Percentiles rank a stretch among this genome's conserved stretches.
phyloP scores from a whole-genome alignment of 305 asterid genomes.

The Striga hermonthica region DNA sequence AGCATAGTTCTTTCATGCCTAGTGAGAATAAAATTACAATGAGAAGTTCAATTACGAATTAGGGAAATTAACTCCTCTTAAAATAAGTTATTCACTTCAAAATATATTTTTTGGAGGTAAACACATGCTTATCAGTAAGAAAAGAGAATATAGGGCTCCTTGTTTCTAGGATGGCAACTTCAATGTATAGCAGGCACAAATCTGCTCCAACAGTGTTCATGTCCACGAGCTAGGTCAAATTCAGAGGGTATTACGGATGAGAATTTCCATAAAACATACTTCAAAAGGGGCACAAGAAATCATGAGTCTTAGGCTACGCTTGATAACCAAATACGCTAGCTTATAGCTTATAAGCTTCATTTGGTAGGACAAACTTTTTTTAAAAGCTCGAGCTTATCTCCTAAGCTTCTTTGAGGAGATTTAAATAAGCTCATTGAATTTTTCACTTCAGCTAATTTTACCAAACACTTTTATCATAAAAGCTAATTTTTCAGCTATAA shows the following conservation, averaged over 20 bases:
- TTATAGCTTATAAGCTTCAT: no score
- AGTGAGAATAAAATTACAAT: no score
- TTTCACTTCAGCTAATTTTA: no score
- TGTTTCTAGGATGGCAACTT: background rate
- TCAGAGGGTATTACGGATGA: background rate
- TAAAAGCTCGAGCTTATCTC: no score
- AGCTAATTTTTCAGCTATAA: no score
- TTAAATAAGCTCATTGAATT: no score
- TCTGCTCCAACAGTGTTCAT: background rate
- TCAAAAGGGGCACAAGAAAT: background rate
- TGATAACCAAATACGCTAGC: no score
- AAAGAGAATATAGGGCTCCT: background rate
- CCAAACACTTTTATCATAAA: no score
- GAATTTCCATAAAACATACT: slow-evolving; percentile 5
- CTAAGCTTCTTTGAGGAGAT: no score
- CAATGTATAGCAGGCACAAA: background rate
- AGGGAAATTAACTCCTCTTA: background rate
- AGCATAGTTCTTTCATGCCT: background rate
- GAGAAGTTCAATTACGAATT: no score
- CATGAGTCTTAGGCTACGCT: background rate
- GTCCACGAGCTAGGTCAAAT: background rate
- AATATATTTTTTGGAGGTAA: slow-evolving; percentile 1
- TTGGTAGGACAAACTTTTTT: no score
- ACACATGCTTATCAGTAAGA: background rate
- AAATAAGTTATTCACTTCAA: slow-evolving; percentile 3